Evolutionary conservation across 148 eudicot species (phyloP), one percentile per base, ranked within the genome.

Genomic region (Amaranthus hypochondriacus): DNA sequence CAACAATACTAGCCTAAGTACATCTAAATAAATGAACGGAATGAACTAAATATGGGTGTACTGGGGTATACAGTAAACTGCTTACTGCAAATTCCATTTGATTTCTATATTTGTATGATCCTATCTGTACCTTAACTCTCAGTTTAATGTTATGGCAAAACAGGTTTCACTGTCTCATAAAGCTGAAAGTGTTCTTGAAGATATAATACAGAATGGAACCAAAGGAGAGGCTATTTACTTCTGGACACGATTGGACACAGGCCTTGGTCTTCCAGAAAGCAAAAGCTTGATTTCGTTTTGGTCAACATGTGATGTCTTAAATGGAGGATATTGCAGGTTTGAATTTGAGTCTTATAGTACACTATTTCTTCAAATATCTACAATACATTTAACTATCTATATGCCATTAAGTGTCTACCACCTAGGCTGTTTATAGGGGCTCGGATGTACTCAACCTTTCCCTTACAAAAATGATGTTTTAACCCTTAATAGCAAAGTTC

Each of bases 321-420:
- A 95, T 84, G 94, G 89, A 73, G 97, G 98, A 81, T 83, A 89
- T 71, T 95, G 98, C 86, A 83, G 97, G 98, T 92, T 82, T 49
- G 64, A 28, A 43, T 56, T 48, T 44, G 55, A 46, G 49, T n/a
- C 12, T 56, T 56, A 6, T 18, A 53, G 21, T 13, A n/a, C n/a
- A 47, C 0, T 4, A 10, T 50, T 59, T 4, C 39, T 58, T 42
- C 1, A 28, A 28, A 28, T 28, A 28, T 28, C 39, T 28, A 28
- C 39, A 28, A 28, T 28, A 28, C 39, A 28, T 28, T 28, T 28
- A 28, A 28, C 39, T 28, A 28, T 28, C 39, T 28, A 1, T 28
- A 28, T 28, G 39, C 39, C 39, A 28, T 28, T 28, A 28, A 28
- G 39, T 28, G 39, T 28, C 39, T 18, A 18, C 39, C 39, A 28